Percentiles rank a stretch among this genome's conserved stretches.
Conservation (phyloP, 495 filamentous ascomycete species). For the Aspergillus campestris region DNA sequence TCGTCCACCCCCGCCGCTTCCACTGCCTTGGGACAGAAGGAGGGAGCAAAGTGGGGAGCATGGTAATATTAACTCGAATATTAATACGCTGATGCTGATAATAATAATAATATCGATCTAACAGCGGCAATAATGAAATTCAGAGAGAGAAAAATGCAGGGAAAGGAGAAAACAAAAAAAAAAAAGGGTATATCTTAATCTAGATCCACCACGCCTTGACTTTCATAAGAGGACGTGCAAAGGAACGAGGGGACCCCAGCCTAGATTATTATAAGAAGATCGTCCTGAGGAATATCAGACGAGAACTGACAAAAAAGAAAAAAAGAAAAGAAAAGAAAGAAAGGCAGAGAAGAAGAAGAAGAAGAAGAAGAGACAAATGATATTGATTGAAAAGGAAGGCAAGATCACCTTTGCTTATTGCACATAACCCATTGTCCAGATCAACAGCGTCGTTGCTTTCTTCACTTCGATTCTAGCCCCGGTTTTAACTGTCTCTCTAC, state of each 20-base stretch:
- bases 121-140: no score
- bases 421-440: slow-evolving; percentile 9
- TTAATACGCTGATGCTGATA: not conserved
- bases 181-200: slow-evolving; percentile 16
- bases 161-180: not conserved
- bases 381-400: not conserved
- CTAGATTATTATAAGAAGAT: not conserved
- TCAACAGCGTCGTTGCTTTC: not conserved
- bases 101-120: no score
- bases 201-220: slow-evolving; percentile 13
- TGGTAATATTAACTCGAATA: not conserved
- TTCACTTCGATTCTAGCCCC: not conserved
- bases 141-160: not conserved
- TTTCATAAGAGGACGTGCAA: not conserved
- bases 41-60: slow-evolving; percentile 4
- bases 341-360: not conserved
- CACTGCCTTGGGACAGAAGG: slow-evolving; percentile 19
- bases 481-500: not conserved
- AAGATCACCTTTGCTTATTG: slow-evolving; percentile 11
- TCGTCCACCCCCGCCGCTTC: slow-evolving; percentile 18
- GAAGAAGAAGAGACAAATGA: not conserved
- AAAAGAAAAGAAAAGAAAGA: slow-evolving; percentile 5
- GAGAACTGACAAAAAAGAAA: not conserved
- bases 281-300: no score
- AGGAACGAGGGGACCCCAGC: slow-evolving; percentile 2